Conservation (phyloP, 148 eudicot genomes). For the Arbutus unedo region DNA sequence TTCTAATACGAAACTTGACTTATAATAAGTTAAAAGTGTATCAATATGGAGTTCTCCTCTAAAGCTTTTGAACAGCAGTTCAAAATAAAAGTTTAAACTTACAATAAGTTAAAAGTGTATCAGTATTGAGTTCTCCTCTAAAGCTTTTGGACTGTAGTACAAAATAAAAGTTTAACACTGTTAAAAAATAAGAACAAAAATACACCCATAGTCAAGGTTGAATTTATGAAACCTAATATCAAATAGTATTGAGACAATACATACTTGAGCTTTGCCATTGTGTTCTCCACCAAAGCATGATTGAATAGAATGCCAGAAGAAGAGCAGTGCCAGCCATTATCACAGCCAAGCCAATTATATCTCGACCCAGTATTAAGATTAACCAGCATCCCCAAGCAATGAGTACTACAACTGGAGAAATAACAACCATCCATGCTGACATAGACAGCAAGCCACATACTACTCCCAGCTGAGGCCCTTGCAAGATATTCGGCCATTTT, state of each 20-base stretch:
- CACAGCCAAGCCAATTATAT: constrained; percentile 88
- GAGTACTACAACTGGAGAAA: constrained; percentile 77
- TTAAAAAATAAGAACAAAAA: background rate
- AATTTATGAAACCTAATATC: background rate
- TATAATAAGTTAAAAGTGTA: background rate
- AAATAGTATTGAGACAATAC: constrained; percentile 20
- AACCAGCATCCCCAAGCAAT: constrained; percentile 83
- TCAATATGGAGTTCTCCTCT: background rate
- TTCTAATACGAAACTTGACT: background rate
- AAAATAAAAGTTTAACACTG: background rate
- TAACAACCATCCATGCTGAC: constrained; percentile 64
- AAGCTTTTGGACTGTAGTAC: background rate
- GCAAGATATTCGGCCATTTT: constrained; percentile 77
- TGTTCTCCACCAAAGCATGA: constrained; percentile 99
- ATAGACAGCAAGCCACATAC: constrained; percentile 61
- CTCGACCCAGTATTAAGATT: constrained; percentile 58
- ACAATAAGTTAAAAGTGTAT: background rate
- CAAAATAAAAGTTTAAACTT: background rate
- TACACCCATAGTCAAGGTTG: background rate
- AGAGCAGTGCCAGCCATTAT: constrained; percentile 92
- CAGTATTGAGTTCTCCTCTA: background rate
- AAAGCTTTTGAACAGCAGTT: background rate
- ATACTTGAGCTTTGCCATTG: constrained; percentile 99
- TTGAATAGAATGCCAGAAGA: constrained; percentile 88
- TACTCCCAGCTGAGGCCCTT: constrained; percentile 73